A percentile compares a stretch with the other conserved stretches of the same genome.
phyloP scores from a whole-genome alignment of 257 asterid genomes.

The Petrea volubilis region DNA sequence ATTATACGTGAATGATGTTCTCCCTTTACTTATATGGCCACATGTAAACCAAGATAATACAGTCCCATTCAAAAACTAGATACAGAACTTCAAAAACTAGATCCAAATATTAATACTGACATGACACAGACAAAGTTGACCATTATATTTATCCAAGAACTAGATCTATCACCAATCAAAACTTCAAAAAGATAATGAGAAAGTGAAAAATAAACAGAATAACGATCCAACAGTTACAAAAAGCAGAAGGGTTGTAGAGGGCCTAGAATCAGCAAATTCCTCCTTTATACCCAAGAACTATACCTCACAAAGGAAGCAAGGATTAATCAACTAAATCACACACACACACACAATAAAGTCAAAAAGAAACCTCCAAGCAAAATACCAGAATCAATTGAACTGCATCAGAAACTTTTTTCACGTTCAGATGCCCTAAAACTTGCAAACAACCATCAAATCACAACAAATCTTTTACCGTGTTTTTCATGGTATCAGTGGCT shows the following conservation, averaged over 20 bases:
- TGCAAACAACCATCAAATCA: background rate
- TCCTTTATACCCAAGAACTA: no score
- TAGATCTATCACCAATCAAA: no score
- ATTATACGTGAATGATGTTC: background rate
- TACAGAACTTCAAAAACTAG: no score
- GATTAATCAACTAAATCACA: background rate
- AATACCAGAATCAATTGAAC: background rate
- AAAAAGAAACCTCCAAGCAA: background rate
- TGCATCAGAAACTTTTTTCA: background rate
- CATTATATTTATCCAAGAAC: no score
- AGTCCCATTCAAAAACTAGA: no score
- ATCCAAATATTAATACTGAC: no score
- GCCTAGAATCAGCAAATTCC: background rate
- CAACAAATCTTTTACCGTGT: conserved; percentile 51
- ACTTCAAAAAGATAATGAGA: no score
- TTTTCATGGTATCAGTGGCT: conserved; percentile 97
- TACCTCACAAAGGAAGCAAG: no score
- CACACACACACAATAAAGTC: no score
- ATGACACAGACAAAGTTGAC: no score
- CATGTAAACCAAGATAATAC: background rate
- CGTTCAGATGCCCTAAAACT: background rate
- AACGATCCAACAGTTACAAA: no score
- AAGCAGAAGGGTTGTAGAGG: background rate
- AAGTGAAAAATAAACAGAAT: no score
- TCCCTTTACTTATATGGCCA: background rate